Percentiles rank a stretch among this genome's conserved stretches.
phyloP scores from a whole-genome alignment of 345 rosid species.

The Salix suchowensis region DNA sequence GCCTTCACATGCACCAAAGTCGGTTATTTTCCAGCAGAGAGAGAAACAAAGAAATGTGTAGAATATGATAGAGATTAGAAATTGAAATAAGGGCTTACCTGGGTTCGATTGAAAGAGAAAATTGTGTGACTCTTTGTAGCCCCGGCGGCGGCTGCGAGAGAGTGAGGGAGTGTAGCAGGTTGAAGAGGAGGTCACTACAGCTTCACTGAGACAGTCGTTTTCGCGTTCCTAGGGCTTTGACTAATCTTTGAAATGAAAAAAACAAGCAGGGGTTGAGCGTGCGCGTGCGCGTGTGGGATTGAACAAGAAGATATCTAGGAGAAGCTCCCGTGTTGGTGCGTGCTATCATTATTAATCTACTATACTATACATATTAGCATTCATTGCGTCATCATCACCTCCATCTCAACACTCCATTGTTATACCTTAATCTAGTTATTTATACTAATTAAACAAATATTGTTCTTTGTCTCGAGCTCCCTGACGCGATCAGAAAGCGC shows the following conservation, averaged over 20 bases:
- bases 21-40: neutral
- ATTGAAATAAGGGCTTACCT: neutral
- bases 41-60: neutral
- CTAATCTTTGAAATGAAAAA: neutral
- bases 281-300: neutral
- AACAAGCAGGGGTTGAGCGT: neutral
- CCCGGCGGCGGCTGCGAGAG: neutral
- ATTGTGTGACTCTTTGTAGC: neutral
- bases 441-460: no score
- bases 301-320: neutral
- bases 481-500: no score
- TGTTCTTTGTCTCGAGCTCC: no score
- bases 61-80: neutral
- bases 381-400: no score
- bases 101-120: neutral
- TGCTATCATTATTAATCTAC: no score
- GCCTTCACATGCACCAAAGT: neutral
- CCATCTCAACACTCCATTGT: no score
- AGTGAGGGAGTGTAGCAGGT: neutral
- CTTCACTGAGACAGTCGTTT: neutral
- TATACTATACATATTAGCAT: no score
- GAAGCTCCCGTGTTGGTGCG: no score
- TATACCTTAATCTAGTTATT: no score
- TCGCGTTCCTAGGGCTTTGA: neutral
- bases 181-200: neutral